Evolutionary conservation across 2,329 filamentous ascomycete species (phyloP).

Genomic region (Alternaria hordeiaustralica): DNA sequence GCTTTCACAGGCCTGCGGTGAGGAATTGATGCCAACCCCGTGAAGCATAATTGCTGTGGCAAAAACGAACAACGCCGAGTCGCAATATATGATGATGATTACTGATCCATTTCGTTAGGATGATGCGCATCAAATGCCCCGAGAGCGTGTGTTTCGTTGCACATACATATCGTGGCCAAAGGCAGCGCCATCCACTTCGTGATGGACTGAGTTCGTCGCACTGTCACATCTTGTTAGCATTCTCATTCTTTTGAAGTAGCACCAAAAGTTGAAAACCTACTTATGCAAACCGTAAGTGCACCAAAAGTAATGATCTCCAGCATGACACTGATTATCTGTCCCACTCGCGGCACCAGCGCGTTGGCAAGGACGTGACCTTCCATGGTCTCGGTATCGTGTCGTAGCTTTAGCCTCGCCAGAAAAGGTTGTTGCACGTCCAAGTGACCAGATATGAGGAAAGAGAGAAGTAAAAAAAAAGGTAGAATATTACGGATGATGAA

Average conservation of each 20-base stretch:
- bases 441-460: background rate
- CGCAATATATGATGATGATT: constrained; percentile 64
- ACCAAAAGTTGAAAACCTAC: constrained; percentile 1
- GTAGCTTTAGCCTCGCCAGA: background rate
- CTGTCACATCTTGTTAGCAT: constrained; percentile 11
- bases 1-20: constrained; percentile 59
- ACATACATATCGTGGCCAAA: constrained; percentile 28
- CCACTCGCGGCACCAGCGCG: constrained; percentile 27
- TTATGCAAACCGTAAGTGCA: constrained; percentile 27
- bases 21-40: constrained; percentile 63
- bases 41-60: constrained; percentile 64
- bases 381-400: background rate
- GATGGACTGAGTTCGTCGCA: constrained; percentile 32
- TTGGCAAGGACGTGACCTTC: background rate
- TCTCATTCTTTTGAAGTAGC: background rate
- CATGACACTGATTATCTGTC: constrained; percentile 29
- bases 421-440: background rate
- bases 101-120: constrained; percentile 51
- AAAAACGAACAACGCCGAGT: constrained; percentile 67
- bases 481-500: background rate
- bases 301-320: constrained; percentile 32
- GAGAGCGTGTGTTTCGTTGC: background rate
- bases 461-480: background rate
- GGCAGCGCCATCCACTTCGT: constrained; percentile 29
- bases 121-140: background rate